These are phyloP conservation scores for Nicotiana tabacum DNA, from an alignment of 257 asterid species.

Conservation along the genomic window DNA sequence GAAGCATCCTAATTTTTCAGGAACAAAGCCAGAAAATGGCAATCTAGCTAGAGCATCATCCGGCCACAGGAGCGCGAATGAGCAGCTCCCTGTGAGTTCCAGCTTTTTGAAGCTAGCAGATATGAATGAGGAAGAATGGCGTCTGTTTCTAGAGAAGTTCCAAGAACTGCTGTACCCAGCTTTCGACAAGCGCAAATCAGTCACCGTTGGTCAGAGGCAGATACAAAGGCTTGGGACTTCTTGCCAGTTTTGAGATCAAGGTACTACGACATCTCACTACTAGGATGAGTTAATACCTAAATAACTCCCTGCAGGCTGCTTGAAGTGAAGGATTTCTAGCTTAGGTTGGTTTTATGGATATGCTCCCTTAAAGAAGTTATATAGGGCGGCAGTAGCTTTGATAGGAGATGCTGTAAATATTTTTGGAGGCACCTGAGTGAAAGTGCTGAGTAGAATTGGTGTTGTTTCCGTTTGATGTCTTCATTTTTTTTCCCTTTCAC, in stretches of 20 bases:
- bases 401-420: constrained; percentile 51
- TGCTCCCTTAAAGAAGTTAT: constrained; percentile 18
- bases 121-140: constrained; percentile 86
- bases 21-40: constrained; percentile 38
- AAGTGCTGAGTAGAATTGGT: constrained; percentile 28
- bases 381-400: constrained; percentile 17
- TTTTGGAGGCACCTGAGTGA: constrained; percentile 35
- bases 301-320: constrained; percentile 32
- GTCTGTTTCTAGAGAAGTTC: constrained; percentile 69
- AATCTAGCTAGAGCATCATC: constrained; percentile 55
- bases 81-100: constrained; percentile 74
- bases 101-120: constrained; percentile 85
- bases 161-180: constrained; percentile 74
- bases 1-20: constrained; percentile 40
- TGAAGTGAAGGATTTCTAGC: constrained; percentile 29
- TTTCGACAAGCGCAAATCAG: constrained; percentile 56
- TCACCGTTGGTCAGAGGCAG: constrained; percentile 62
- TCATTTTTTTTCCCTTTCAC: constrained; percentile 13
- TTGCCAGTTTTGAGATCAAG: constrained; percentile 87
- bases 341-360: constrained; percentile 32
- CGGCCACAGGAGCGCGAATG: constrained; percentile 87
- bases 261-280: constrained; percentile 17
- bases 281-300: constrained; percentile 19
- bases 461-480: constrained; percentile 20
- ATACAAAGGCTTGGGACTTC: constrained; percentile 97